Evolutionary conservation across 306 rosid species (phyloP).

Genomic region (Cucumis melo): DNA sequence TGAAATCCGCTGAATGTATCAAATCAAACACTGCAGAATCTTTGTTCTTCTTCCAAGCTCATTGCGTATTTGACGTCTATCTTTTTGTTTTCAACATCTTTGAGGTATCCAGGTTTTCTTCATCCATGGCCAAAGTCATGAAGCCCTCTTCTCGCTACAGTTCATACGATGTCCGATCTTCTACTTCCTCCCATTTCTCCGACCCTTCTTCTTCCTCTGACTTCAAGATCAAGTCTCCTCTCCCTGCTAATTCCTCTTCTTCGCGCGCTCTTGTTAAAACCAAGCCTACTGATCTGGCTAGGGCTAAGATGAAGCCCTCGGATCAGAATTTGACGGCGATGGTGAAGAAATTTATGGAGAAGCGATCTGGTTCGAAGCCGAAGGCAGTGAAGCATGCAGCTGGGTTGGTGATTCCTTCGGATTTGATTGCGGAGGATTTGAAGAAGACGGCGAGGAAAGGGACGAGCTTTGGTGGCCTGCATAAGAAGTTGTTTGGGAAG

Average conservation of each 20-base stretch:
- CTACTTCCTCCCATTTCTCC: slow-evolving; percentile 56
- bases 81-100: too few species aligned
- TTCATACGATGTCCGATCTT: slow-evolving; percentile 64
- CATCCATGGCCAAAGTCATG: slow-evolving; percentile 32
- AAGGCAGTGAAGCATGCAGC: slow-evolving; percentile 14
- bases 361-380: slow-evolving; percentile 25
- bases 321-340: slow-evolving; percentile 55
- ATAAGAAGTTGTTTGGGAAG: slow-evolving; percentile 72
- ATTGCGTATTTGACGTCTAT: neutral
- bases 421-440: slow-evolving; percentile 44
- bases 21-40: neutral
- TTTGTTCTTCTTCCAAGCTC: neutral
- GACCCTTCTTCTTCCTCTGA: slow-evolving; percentile 73
- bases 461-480: slow-evolving; percentile 40
- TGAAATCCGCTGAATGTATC: neutral
- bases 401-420: slow-evolving; percentile 48
- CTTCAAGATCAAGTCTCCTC: slow-evolving; percentile 20
- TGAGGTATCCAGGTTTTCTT: neutral
- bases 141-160: slow-evolving; percentile 76
- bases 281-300: slow-evolving; percentile 28
- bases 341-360: slow-evolving; percentile 65
- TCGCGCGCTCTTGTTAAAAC: slow-evolving; percentile 54
- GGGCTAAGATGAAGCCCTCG: slow-evolving; percentile 20
- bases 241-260: slow-evolving; percentile 9
- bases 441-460: slow-evolving; percentile 56